A percentile compares a stretch with the other conserved stretches of the same genome.
phyloP scores from a whole-genome alignment of 176 grass and related monocot species.

The Rhipidocladum racemiflorum region DNA sequence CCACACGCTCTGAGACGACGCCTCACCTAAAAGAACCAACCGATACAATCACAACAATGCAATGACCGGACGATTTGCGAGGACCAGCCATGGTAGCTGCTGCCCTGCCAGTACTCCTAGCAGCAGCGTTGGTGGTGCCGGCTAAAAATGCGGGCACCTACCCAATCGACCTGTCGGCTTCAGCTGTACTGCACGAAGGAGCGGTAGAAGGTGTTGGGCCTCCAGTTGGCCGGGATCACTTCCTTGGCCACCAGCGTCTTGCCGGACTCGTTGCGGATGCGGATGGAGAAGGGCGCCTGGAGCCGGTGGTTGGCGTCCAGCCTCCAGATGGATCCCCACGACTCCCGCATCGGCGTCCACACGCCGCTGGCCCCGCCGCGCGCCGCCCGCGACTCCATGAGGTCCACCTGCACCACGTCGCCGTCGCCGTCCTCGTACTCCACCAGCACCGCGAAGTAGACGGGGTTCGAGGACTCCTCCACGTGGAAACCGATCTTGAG shows the following conservation, averaged over 20 bases:
- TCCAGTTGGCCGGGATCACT: conserved; percentile 77
- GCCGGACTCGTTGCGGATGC: conserved; percentile 73
- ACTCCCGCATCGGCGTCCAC: conserved; percentile 74
- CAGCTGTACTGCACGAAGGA: conserved; percentile 84
- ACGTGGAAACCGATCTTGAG: conserved; percentile 81
- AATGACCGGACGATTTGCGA: neutral
- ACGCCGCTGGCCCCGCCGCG: neutral
- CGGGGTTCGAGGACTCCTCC: conserved; percentile 67
- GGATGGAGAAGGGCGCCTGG: conserved; percentile 69
- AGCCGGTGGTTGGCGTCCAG: conserved; percentile 62
- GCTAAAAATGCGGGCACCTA: neutral
- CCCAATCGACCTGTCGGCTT: neutral
- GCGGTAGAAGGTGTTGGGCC: conserved; percentile 66
- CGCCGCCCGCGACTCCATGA: conserved; percentile 52
- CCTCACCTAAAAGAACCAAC: conserved; percentile 28
- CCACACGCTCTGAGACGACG: conserved; percentile 11
- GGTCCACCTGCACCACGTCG: conserved; percentile 79
- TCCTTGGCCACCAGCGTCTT: conserved; percentile 59
- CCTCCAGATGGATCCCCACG: conserved; percentile 70
- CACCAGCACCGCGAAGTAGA: conserved; percentile 70
- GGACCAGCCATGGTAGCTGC: neutral
- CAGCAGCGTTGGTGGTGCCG: neutral
- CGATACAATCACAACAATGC: conserved; percentile 16
- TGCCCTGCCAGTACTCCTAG: neutral
- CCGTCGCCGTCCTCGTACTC: conserved; percentile 96